Conservation (phyloP, 2,329 filamentous ascomycete genomes). For the Colletotrichum musae region DNA sequence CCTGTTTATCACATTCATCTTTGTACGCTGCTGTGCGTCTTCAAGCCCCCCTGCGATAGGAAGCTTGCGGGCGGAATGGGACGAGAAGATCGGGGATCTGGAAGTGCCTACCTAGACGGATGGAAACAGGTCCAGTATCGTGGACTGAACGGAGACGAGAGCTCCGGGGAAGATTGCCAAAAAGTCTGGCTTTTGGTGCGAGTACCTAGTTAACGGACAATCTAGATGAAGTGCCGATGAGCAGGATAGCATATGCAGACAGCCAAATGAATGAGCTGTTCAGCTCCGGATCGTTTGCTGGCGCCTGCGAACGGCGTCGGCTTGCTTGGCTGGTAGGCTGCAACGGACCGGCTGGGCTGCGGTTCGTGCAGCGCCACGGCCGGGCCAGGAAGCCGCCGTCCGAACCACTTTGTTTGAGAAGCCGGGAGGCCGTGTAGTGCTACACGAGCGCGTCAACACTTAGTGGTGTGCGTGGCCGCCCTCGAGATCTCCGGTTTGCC, state of each 20-base stretch:
- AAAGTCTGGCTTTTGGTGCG: neutral
- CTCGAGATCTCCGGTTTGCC: neutral
- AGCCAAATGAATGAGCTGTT: neutral
- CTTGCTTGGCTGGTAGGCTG: neutral
- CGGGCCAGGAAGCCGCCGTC: conserved; percentile 9
- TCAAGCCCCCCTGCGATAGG: neutral
- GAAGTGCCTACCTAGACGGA: neutral
- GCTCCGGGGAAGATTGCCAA: neutral
- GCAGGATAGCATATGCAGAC: conserved; percentile 1
- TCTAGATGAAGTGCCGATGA: neutral
- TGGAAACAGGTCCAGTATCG: neutral
- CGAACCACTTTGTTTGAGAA: neutral
- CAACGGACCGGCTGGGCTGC: neutral
- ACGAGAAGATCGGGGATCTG: conserved; percentile 16
- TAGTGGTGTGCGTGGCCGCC: neutral
- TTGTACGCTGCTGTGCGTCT: conserved; percentile 16
- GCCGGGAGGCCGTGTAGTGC: neutral
- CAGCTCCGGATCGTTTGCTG: neutral
- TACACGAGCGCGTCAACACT: neutral
- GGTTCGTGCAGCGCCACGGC: neutral
- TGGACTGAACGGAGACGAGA: neutral
- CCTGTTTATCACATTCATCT: conserved; percentile 29
- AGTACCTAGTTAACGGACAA: neutral
- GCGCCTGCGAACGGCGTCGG: neutral
- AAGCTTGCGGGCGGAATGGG: neutral